A percentile compares a stretch with the other conserved stretches of the same genome.
phyloP scores from a whole-genome alignment of 352 stramenopile species.

The Lagenidium giganteum region DNA sequence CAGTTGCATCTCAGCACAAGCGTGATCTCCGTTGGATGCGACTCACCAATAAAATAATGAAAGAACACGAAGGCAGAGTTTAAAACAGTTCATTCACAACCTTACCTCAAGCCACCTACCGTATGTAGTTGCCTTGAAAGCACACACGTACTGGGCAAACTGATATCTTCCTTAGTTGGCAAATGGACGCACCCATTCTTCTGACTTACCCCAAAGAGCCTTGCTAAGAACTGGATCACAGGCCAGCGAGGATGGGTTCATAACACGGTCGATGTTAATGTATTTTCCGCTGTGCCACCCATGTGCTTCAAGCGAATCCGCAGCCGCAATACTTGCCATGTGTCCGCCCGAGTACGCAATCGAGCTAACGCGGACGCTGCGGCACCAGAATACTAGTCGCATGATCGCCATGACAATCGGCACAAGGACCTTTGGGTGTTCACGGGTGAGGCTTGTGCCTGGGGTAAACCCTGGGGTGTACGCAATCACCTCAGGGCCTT shows the following conservation, averaged over 20 bases:
- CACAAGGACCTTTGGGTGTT: conserved; percentile 1
- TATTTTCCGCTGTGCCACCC: conserved; percentile 13
- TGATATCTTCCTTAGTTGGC: no score
- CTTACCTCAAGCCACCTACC: no score
- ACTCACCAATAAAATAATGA: no score
- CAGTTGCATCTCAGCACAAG: no score
- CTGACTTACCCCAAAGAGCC: conserved; percentile 20
- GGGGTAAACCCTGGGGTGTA: conserved; percentile 17
- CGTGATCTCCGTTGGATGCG: no score
- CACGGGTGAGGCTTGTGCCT: conserved; percentile 15
- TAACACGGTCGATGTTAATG: conserved; percentile 10
- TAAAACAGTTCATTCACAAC: no score
- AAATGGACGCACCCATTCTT: conserved; percentile 2
- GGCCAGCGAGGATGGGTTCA: conserved; percentile 5
- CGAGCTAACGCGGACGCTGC: conserved; percentile 10
- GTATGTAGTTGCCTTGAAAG: no score
- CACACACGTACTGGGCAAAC: no score
- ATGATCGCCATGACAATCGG: conserved; percentile 5
- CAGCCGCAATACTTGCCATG: conserved; percentile 22
- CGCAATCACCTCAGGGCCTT: conserved; percentile 4
- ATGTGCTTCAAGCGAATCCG: conserved; percentile 5
- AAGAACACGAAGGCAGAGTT: no score
- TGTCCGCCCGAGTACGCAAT: conserved; percentile 16
- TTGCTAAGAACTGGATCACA: conserved; percentile 7
- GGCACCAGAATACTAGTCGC: background rate